phyloP scores from a whole-genome alignment of 805 yeast genomes.

The Metschnikowia lachancei region DNA sequence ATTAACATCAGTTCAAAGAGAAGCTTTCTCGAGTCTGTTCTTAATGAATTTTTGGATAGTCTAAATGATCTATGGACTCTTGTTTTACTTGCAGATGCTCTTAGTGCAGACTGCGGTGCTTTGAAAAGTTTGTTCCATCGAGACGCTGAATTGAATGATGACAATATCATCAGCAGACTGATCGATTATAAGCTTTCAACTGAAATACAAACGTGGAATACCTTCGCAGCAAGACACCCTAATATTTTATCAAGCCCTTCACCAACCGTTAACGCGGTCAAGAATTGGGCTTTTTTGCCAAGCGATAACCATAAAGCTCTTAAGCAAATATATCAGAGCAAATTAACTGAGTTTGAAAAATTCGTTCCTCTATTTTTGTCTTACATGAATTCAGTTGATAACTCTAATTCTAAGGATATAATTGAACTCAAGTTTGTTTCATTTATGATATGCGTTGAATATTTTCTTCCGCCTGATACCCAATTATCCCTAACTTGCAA shows the following conservation, averaged over 20 bases:
- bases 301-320: slow-evolving; percentile 1
- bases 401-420: slow-evolving; percentile 2
- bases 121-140: slow-evolving; percentile 7
- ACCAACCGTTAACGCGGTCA: not conserved
- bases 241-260: slow-evolving; percentile 9
- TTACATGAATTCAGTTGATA: slow-evolving; percentile 4
- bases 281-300: not conserved
- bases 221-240: slow-evolving; percentile 12
- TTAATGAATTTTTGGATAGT: slow-evolving; percentile 14
- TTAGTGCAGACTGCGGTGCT: slow-evolving; percentile 1
- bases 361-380: slow-evolving; percentile 13
- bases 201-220: slow-evolving; percentile 15
- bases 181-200: slow-evolving; percentile 2
- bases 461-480: slow-evolving; percentile 10
- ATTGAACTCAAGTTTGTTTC: slow-evolving; percentile 17
- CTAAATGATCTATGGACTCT: slow-evolving; percentile 19
- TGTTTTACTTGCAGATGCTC: slow-evolving; percentile 13
- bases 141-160: slow-evolving; percentile 4
- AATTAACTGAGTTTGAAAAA: slow-evolving; percentile 14
- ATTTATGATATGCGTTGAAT: slow-evolving; percentile 12
- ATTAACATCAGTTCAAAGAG: too few relatives aligned
- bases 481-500: slow-evolving; percentile 2
- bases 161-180: not conserved
- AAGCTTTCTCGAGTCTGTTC: slow-evolving; percentile 4
- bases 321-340: slow-evolving; percentile 11